Conservation (phyloP, 345 rosid genomes). For the Odontarrhena argentea region DNA sequence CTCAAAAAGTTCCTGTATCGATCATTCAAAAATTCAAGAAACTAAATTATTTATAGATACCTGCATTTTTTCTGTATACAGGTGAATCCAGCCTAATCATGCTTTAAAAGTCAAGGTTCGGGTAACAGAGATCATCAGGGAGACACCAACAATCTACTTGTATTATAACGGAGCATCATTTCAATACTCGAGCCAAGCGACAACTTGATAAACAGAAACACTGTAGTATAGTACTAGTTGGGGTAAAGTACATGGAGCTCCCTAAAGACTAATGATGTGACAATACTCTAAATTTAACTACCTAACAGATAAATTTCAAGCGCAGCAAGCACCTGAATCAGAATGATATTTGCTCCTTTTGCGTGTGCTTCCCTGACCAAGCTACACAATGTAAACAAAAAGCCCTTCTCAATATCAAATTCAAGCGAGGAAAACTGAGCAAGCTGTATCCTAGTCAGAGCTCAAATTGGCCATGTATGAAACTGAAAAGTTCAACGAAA, state of each 20-base stretch:
- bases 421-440: background rate
- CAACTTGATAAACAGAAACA: background rate
- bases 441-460: background rate
- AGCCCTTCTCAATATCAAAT: conserved; percentile 11
- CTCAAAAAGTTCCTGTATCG: conserved; percentile 83
- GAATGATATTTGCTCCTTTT: conserved; percentile 84
- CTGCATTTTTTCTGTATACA: background rate
- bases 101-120: too few relatives aligned
- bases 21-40: conserved; percentile 11
- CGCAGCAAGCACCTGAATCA: conserved; percentile 65
- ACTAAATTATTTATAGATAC: conserved; percentile 1
- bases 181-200: background rate
- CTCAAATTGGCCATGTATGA: background rate
- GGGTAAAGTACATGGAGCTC: background rate
- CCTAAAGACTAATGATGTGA: conserved; percentile 14
- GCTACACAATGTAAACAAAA: conserved; percentile 45
- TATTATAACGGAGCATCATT: background rate
- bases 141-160: background rate
- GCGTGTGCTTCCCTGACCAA: conserved; percentile 45
- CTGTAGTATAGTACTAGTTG: background rate
- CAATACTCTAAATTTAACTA: background rate
- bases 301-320: background rate
- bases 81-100: background rate
- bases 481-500: background rate
- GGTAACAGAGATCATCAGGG: conserved; percentile 1